A percentile compares a stretch with the other conserved stretches of the same genome.
These are phyloP conservation scores for Amanita exitialis DNA, from an alignment of 768 basidiomycete genomes.

Conservation along the genomic window DNA sequence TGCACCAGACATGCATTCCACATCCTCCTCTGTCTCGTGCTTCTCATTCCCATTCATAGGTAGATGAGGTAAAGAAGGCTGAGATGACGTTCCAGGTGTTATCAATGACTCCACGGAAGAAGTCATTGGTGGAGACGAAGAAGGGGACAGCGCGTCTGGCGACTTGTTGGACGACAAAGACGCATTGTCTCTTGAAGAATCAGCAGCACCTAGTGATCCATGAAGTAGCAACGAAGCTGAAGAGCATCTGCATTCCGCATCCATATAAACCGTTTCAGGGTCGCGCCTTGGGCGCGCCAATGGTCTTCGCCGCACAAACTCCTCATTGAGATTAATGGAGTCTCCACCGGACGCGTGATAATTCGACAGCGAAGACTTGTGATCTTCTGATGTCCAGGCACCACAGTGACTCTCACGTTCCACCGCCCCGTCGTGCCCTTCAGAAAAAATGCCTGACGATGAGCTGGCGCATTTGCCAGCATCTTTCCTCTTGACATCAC, in stretches of 20 bases:
- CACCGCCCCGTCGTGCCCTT: slow-evolving; percentile 18
- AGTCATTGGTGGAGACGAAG: slow-evolving; percentile 39
- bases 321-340: slow-evolving; percentile 10
- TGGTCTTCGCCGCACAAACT: slow-evolving; percentile 11
- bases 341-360: slow-evolving; percentile 28
- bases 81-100: slow-evolving; percentile 44
- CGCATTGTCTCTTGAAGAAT: slow-evolving; percentile 11
- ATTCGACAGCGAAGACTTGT: slow-evolving; percentile 19
- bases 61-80: slow-evolving; percentile 29
- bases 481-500: slow-evolving; percentile 20
- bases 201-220: slow-evolving; percentile 1
- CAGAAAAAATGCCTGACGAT: slow-evolving; percentile 15
- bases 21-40: slow-evolving; percentile 7
- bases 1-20: slow-evolving; percentile 14
- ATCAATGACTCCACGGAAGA: slow-evolving; percentile 53
- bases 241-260: slow-evolving; percentile 21
- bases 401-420: slow-evolving; percentile 14
- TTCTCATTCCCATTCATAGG: slow-evolving; percentile 18
- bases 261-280: slow-evolving; percentile 28
- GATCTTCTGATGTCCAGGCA: slow-evolving; percentile 18
- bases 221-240: slow-evolving; percentile 14
- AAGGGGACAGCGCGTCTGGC: slow-evolving; percentile 13
- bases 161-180: slow-evolving; percentile 22
- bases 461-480: slow-evolving; percentile 14
- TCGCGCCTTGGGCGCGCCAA: slow-evolving; percentile 11